Conservation (phyloP, 306 rosid species). For the Quercus alba region DNA sequence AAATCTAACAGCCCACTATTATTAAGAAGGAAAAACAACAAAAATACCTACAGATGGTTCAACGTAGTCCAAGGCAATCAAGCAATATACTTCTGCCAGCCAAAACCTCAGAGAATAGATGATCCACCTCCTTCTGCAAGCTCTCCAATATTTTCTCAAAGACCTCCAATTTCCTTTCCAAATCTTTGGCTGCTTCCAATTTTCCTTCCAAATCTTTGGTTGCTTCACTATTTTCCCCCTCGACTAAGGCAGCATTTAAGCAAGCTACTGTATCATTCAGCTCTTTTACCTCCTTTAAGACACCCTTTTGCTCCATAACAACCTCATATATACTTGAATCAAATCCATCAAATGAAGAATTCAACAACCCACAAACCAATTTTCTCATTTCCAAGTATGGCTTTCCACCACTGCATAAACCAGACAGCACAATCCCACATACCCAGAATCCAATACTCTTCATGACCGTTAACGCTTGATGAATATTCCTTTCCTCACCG, state of each 20-base stretch:
- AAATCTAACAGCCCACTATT: no score
- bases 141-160: constrained; percentile 50
- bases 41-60: no score
- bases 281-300: constrained; percentile 50
- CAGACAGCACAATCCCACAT: constrained; percentile 58
- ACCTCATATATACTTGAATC: constrained; percentile 29
- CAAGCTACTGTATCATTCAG: constrained; percentile 37
- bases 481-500: constrained; percentile 35
- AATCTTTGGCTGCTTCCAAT: constrained; percentile 33
- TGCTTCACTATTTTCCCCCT: constrained; percentile 22
- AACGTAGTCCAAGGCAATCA: no score
- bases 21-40: no score
- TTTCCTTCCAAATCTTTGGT: constrained; percentile 36
- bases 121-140: constrained; percentile 51
- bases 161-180: constrained; percentile 33
- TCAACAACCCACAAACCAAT: constrained; percentile 30
- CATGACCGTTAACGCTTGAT: constrained; percentile 55
- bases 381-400: constrained; percentile 44
- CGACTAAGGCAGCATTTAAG: constrained; percentile 36
- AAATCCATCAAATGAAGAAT: constrained; percentile 32
- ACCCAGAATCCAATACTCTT: constrained; percentile 49
- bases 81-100: no score
- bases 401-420: constrained; percentile 39
- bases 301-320: constrained; percentile 10
- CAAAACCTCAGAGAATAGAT: constrained; percentile 53